phyloP scores from a whole-genome alignment of 2,329 filamentous ascomycete genomes.

The Fusarium sp. region DNA sequence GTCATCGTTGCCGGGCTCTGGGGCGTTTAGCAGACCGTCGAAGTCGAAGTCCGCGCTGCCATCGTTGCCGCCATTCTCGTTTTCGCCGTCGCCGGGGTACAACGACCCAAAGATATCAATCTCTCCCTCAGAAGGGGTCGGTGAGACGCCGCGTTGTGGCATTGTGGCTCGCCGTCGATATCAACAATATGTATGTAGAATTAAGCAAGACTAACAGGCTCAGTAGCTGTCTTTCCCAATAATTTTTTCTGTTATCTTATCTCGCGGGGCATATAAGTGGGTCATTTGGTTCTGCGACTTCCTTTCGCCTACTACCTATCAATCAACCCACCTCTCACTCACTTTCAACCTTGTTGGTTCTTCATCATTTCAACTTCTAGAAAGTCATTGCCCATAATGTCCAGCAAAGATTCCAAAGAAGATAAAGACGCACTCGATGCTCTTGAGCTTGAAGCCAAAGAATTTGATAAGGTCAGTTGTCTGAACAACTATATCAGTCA shows the following conservation, averaged over 20 bases:
- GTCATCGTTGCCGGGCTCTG: constrained; percentile 60
- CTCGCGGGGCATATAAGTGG: constrained; percentile 46
- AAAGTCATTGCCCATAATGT: constrained; percentile 44
- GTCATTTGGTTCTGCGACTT: constrained; percentile 6
- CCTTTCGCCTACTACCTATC: constrained; percentile 1
- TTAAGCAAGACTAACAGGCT: constrained; percentile 6
- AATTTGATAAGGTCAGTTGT: constrained; percentile 81
- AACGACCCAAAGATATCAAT: constrained; percentile 87
- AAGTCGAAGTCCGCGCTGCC: constrained; percentile 62
- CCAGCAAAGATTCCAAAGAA: constrained; percentile 54
- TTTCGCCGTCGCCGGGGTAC: constrained; percentile 69
- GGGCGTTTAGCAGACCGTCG: constrained; percentile 68
- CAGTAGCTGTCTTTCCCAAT: constrained; percentile 35
- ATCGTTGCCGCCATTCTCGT: constrained; percentile 51
- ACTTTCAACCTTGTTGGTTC: background rate
- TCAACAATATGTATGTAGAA: constrained; percentile 6
- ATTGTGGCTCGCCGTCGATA: constrained; percentile 56
- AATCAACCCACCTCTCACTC: background rate
- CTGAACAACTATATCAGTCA: constrained; percentile 27
- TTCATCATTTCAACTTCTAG: constrained; percentile 9
- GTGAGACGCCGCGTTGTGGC: constrained; percentile 79
- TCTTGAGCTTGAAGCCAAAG: constrained; percentile 85
- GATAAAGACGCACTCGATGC: constrained; percentile 82
- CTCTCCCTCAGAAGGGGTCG: constrained; percentile 86
- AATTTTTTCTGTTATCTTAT: constrained; percentile 55